Evolutionary conservation across 305 asterid genomes (phyloP).

Genomic region (Rubia balearica): DNA sequence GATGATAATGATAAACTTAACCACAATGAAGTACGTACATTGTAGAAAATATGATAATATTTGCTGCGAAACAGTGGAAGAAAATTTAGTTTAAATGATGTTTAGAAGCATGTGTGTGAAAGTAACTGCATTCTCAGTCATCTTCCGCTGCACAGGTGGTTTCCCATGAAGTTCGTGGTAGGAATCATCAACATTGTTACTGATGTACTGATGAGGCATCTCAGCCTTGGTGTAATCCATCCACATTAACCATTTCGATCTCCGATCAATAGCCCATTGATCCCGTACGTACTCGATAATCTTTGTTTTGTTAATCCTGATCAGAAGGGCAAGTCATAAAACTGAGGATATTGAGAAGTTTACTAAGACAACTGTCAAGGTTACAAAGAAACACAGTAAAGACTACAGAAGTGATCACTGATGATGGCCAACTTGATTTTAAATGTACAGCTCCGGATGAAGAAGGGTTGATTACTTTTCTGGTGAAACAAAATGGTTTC

Average conservation of each 20-base stretch:
- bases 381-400: constrained; percentile 77
- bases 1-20: constrained; percentile 12
- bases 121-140: constrained; percentile 59
- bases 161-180: constrained; percentile 55
- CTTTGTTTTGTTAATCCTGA: constrained; percentile 45
- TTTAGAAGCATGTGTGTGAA: constrained; percentile 14
- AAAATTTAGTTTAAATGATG: constrained; percentile 8
- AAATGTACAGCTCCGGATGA: constrained; percentile 99
- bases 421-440: constrained; percentile 59
- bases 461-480: constrained; percentile 74
- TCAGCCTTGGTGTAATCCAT: constrained; percentile 90
- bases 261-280: constrained; percentile 91
- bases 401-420: constrained; percentile 69
- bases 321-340: not conserved
- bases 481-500: constrained; percentile 88
- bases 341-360: constrained; percentile 79
- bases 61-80: constrained; percentile 17
- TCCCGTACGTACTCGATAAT: constrained; percentile 65
- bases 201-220: constrained; percentile 93
- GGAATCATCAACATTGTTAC: constrained; percentile 60
- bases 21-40: not conserved
- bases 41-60: not conserved
- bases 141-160: constrained; percentile 56
- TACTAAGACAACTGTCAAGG: constrained; percentile 92
- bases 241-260: constrained; percentile 99